These are phyloP conservation scores for Ascobolus immersus DNA, from an alignment of 495 filamentous ascomycete species.

Conservation along the genomic window DNA sequence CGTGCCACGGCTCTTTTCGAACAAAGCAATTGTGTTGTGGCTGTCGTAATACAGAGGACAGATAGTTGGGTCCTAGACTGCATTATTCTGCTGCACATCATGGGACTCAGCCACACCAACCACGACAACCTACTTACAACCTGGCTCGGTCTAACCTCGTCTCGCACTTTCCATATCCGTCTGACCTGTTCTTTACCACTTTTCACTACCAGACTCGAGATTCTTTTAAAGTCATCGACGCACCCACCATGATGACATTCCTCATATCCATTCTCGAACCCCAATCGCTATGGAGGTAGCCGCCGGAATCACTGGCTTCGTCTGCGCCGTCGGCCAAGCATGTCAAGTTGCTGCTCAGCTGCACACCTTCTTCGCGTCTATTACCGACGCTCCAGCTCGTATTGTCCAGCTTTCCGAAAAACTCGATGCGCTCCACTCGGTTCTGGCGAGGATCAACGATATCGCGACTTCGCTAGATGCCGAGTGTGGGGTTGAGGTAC, in stretches of 20 bases:
- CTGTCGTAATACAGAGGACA: no score
- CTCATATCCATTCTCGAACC: background rate
- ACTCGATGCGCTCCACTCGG: conserved; percentile 1
- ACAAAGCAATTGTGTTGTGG: no score
- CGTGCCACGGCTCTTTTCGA: no score
- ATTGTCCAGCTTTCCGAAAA: conserved; percentile 2
- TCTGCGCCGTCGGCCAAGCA: conserved; percentile 4
- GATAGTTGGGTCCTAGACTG: no score
- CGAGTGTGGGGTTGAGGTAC: conserved; percentile 4
- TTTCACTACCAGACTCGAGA: no score
- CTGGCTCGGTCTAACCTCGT: no score
- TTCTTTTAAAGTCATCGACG: no score
- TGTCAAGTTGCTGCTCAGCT: conserved; percentile 3
- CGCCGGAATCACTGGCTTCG: conserved; percentile 6
- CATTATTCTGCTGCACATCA: no score
- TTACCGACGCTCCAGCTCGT: conserved; percentile 1
- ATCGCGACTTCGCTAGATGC: conserved; percentile 2
- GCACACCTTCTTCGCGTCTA: conserved; percentile 1
- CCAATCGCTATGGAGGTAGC: conserved; percentile 3
- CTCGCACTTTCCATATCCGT: conserved; percentile 1
- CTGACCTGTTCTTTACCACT: no score
- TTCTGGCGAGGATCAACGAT: conserved; percentile 2
- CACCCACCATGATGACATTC: background rate
- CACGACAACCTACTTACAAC: no score
- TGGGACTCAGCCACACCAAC: no score